Evolutionary conservation across 345 rosid species (phyloP), one percentile per base, ranked within the genome.

Genomic region (Brassica cretica): DNA sequence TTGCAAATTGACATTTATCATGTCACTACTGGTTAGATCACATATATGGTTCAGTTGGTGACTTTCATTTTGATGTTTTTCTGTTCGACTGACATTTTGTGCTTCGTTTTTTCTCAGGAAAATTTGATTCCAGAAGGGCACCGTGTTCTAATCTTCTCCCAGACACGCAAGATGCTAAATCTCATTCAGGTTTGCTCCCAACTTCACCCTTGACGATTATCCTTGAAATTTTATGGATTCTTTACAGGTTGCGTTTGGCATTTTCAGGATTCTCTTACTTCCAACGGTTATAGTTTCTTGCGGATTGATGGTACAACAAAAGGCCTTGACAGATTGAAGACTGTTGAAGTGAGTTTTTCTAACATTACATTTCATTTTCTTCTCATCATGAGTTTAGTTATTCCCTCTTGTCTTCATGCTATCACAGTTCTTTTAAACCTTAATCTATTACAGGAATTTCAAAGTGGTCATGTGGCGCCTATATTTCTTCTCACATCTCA

Each of bases 271-370:
- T 90, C 97, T 33, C 80, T 93, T 39, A 62, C 63, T 27, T 89
- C 92, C 74, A 83, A 81, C 35, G 90, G 89, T 71, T 91, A 93
- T 65, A 78, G 84, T 66, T 95, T 86, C 80, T 73, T 93, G 80
- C 90, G 98, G 35, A 90, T 95, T 84, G 99, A 95, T 84, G 99
- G 99, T 27, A 93, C 93, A 25, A 91, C 96, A 68, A 95, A 95
- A 87, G 88, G 92, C 59, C 80, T 79, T 25, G 98, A 95, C 82
- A 89, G 99, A 83, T 80, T 85, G 72, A 89, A 88, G 84, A 88
- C 89, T 75, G 99, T 95, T 46, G 82, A 89, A 81, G 99, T 93
- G 83, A 80, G 92, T 82, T 39, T 24, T 12, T 30, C 41, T 41
- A 18, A 60, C 46, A 27, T 56, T 70, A 63, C 79, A 18, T 63